Percentiles rank a stretch among this genome's conserved stretches.
Conservation (phyloP, 768 basidiomycete genomes). For the Suillus plorans region DNA sequence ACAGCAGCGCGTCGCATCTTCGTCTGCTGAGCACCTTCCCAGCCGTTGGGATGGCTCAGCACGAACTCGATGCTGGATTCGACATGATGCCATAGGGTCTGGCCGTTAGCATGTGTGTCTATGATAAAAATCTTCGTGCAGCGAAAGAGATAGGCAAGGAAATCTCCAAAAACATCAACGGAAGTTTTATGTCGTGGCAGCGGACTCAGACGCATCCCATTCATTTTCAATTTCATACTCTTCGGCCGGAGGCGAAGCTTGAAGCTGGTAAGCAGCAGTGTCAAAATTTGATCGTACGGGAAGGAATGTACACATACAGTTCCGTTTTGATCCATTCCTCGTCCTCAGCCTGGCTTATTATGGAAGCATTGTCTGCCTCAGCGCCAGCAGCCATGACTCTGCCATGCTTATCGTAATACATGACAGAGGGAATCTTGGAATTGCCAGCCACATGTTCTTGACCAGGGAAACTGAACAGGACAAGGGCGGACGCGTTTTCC, state of each 20-base stretch:
- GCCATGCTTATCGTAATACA: conserved; percentile 71
- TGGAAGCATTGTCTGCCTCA: conserved; percentile 64
- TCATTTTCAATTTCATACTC: conserved; percentile 80
- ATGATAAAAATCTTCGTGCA: conserved; percentile 76
- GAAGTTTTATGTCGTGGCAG: conserved; percentile 67
- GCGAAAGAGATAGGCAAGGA: conserved; percentile 68
- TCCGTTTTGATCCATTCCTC: conserved; percentile 76
- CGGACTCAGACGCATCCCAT: conserved; percentile 73
- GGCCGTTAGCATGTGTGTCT: conserved; percentile 82
- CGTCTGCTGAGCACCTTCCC: conserved; percentile 75
- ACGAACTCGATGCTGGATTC: conserved; percentile 73
- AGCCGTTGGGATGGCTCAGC: conserved; percentile 78
- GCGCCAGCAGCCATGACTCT: conserved; percentile 72
- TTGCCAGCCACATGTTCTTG: conserved; percentile 87
- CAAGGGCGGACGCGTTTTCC: conserved; percentile 11
- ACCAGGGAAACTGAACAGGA: conserved; percentile 63
- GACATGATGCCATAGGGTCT: conserved; percentile 65
- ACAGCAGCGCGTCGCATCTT: conserved; percentile 76
- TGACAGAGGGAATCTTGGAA: conserved; percentile 76
- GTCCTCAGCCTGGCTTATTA: conserved; percentile 68
- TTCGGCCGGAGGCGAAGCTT: conserved; percentile 77
- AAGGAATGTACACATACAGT: conserved; percentile 49
- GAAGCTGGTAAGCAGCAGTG: conserved; percentile 46
- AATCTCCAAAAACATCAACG: conserved; percentile 79
- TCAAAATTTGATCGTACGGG: conserved; percentile 4